Base-by-base conservation (phyloP, 1,284 basidiomycete genomes). In the Austroboletus niveus region DNA sequence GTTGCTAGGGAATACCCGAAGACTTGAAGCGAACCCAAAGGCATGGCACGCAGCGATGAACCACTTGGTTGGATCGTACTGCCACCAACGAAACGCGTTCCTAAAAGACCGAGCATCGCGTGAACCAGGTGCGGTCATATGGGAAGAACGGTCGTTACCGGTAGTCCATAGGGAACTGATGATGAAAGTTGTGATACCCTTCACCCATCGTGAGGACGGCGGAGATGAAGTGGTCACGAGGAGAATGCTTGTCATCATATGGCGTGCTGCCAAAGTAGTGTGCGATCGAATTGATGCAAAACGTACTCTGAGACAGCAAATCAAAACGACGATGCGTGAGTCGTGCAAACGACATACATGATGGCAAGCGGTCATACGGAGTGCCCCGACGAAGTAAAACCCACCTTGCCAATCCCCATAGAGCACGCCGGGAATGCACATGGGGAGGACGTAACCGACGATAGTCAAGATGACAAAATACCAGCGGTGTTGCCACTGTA, bases 131-230 rank as follows among this genome's bases (percentile, higher is more conserved):
- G 34, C 27, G 41, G 17, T 8, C 6, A 39, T 35, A 15, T 12
- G 12, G 27, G 30, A 47, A 17, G 10, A 11, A 29, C 12, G 27
- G 29, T 6, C 14, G 35, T 48, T 50, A 67, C 67, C 71, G 62
- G 45, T 73, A 74, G 49, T 74, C 71, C 71, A 72, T 88, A 20
- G 89, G 90, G 75, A 92, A 92, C 61, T 91, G 88, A 62, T 89
- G 90, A 69, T 92, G 90, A 71, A 94, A 94, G 70, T 94, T 94
- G 73, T 95, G 92, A 71, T 94, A 95, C 10, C 92, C 92, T 74
- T 95, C 92, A 14, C 93, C 92, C 75, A 94, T 85, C 4, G 92
- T 94, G 54, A 90, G 76, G 53, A 94, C 76, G 15, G 93, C 92
- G 29, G 92, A 93, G 54, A 95, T 65, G 61, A 94, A 75, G 72